A percentile compares a stretch with the other conserved stretches of the same genome.
These are phyloP conservation scores for Venturia carpophila DNA, from an alignment of 2,329 filamentous ascomycete genomes.

Conservation along the genomic window DNA sequence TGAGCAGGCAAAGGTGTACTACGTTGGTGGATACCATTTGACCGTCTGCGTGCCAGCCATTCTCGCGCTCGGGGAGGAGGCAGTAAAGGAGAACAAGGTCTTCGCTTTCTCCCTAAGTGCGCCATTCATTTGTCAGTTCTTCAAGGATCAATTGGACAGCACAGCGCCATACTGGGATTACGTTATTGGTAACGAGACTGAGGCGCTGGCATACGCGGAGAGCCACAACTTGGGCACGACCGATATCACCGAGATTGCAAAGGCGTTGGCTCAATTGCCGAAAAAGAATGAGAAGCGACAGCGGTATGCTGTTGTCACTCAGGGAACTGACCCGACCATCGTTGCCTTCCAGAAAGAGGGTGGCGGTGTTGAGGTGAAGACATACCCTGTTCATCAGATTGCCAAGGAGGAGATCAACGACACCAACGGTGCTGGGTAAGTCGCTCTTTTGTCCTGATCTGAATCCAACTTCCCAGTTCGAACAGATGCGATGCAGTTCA, in stretches of 20 bases:
- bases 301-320: constrained; percentile 84
- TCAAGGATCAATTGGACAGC: constrained; percentile 88
- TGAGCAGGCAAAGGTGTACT: constrained; percentile 80
- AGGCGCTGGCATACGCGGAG: constrained; percentile 81
- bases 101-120: constrained; percentile 90
- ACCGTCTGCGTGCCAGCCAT: constrained; percentile 91
- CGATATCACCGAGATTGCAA: constrained; percentile 74
- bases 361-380: constrained; percentile 57
- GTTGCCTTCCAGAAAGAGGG: constrained; percentile 65
- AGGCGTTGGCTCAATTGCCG: constrained; percentile 75
- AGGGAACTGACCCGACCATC: constrained; percentile 85
- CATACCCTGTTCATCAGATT: constrained; percentile 76
- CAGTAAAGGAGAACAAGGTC: constrained; percentile 76
- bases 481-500: no score
- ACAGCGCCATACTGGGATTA: constrained; percentile 90
- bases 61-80: constrained; percentile 82
- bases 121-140: constrained; percentile 94
- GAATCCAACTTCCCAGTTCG: no score
- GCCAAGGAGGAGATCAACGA: constrained; percentile 74
- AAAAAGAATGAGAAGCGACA: constrained; percentile 85
- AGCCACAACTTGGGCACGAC: constrained; percentile 65
- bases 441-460: not conserved
- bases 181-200: constrained; percentile 93
- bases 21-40: constrained; percentile 94
- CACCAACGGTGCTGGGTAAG: constrained; percentile 81